These are phyloP conservation scores for Syzygium aromaticum DNA, from an alignment of 345 rosid genomes.

Conservation along the genomic window DNA sequence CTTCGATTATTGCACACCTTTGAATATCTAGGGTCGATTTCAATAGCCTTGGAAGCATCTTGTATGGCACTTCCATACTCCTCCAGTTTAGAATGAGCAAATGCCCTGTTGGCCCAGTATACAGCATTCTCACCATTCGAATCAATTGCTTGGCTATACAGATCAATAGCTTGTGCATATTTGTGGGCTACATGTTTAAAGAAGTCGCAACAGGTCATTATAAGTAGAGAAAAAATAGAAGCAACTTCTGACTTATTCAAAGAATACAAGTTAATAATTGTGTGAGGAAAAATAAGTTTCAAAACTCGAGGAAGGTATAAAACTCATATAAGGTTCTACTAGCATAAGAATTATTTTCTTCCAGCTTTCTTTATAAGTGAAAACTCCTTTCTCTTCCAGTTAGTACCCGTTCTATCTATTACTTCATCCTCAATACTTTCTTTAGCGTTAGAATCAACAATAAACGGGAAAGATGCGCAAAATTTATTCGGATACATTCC, in stretches of 20 bases:
- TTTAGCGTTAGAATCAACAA: background rate
- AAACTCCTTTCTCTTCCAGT: background rate
- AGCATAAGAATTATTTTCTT: background rate
- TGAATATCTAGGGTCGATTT: constrained; percentile 76
- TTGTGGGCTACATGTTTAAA: constrained; percentile 46
- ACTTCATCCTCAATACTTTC: background rate
- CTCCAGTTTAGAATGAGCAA: constrained; percentile 89
- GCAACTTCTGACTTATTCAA: background rate
- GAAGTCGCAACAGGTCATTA: background rate
- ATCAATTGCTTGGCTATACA: constrained; percentile 78
- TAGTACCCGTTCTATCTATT: background rate
- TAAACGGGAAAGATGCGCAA: background rate
- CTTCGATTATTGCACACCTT: constrained; percentile 38
- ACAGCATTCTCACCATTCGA: constrained; percentile 62
- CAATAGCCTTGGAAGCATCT: constrained; percentile 89
- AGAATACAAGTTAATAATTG: background rate
- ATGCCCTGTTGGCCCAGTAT: constrained; percentile 95
- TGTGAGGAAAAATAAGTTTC: background rate
- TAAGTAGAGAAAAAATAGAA: background rate
- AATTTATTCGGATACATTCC: background rate
- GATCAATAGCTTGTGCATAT: constrained; percentile 67
- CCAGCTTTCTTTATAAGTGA: background rate
- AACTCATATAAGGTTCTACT: background rate
- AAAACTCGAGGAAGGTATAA: background rate
- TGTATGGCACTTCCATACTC: constrained; percentile 96